These are phyloP conservation scores for Dictyophora rubrovolvata DNA, from an alignment of 768 basidiomycete genomes.

Conservation along the genomic window DNA sequence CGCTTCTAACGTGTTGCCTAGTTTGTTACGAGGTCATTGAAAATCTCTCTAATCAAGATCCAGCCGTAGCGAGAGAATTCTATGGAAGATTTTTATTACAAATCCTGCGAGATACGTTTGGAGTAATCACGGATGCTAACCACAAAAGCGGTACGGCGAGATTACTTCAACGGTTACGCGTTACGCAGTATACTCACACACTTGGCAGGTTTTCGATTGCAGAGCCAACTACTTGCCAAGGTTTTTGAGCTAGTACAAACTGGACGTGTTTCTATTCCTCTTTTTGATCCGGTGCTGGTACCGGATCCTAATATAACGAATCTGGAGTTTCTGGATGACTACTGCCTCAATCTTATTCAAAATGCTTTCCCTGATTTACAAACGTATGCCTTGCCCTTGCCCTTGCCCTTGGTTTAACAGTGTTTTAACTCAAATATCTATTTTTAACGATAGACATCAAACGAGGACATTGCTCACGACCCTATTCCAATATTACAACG, in stretches of 20 bases:
- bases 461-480: slow-evolving; percentile 58
- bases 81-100: slow-evolving; percentile 94
- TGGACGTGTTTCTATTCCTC: slow-evolving; percentile 66
- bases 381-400: slow-evolving; percentile 42
- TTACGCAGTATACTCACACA: not conserved
- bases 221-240: slow-evolving; percentile 82
- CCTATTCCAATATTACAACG: slow-evolving; percentile 62
- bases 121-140: slow-evolving; percentile 93
- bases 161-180: not conserved
- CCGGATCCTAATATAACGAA: slow-evolving; percentile 68
- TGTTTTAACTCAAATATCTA: not conserved
- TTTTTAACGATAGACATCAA: slow-evolving; percentile 42
- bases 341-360: slow-evolving; percentile 77
- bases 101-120: slow-evolving; percentile 93
- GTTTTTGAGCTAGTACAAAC: slow-evolving; percentile 89
- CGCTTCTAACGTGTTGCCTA: slow-evolving; percentile 21
- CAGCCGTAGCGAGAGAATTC: slow-evolving; percentile 77
- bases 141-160: slow-evolving; percentile 71
- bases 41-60: slow-evolving; percentile 76
- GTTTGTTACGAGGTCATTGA: slow-evolving; percentile 92
- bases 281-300: slow-evolving; percentile 72
- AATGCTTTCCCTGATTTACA: slow-evolving; percentile 90
- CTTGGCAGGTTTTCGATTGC: slow-evolving; percentile 73
- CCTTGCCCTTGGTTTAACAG: slow-evolving; percentile 5
- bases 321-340: slow-evolving; percentile 69